Percentiles rank a stretch among this genome's conserved stretches.
Evolutionary conservation across 139 green algal species (phyloP).

Genomic region (Chlorella sp.): DNA sequence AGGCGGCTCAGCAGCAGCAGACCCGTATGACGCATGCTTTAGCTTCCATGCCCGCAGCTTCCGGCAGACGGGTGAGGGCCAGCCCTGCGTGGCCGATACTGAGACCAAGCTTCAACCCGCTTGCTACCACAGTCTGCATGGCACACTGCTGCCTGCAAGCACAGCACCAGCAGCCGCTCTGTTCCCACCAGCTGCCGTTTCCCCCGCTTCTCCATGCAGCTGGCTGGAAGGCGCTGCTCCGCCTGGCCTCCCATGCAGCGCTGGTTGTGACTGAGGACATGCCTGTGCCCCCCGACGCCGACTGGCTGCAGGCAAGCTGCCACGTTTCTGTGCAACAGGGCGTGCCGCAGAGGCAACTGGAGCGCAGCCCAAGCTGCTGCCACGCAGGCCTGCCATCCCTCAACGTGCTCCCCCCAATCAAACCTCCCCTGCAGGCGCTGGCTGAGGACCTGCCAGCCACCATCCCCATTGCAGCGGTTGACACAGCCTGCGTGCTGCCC

Average conservation of each 20-base stretch:
- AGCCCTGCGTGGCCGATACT: too few relatives aligned
- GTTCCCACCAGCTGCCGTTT: background rate
- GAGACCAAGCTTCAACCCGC: too few relatives aligned
- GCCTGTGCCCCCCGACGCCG: conserved; percentile 8
- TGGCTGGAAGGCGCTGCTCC: conserved; percentile 23
- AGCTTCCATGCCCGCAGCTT: background rate
- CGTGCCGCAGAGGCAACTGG: background rate
- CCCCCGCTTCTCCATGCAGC: background rate
- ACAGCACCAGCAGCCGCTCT: too few relatives aligned
- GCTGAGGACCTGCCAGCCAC: background rate
- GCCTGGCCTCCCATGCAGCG: conserved; percentile 5
- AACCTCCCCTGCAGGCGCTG: background rate
- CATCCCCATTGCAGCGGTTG: conserved; percentile 1
- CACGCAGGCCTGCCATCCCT: background rate
- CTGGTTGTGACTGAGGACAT: conserved; percentile 22
- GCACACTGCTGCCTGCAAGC: too few relatives aligned
- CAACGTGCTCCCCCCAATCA: too few relatives aligned
- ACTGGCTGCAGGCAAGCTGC: conserved; percentile 6
- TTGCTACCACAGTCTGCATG: too few relatives aligned
- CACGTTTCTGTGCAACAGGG: background rate
- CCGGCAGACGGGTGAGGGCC: background rate
- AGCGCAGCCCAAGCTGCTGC: background rate
- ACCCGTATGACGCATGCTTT: conserved; percentile 4
- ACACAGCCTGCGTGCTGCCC: conserved; percentile 26
- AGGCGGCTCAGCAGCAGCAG: background rate